Base-by-base conservation (phyloP, 2,329 filamentous ascomycete genomes). In the Hypoxylon sp. region DNA sequence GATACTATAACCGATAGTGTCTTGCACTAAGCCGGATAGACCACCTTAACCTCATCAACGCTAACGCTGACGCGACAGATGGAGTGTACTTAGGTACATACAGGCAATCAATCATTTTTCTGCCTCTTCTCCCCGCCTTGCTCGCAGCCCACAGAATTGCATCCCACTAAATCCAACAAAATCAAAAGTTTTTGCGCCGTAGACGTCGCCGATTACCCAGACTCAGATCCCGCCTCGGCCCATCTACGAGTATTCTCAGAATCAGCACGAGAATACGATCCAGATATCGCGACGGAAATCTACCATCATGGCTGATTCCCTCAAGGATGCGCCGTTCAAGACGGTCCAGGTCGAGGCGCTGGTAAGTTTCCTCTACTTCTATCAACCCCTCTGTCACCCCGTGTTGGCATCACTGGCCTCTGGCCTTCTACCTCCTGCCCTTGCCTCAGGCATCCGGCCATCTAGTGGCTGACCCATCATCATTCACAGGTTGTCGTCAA, bases 291-390 rank as follows among this genome's bases (percentile, higher is more conserved):
- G 17, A 13, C 20, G 17, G n/a, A 18, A 21, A 26, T 52, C 68
- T 67, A 68, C 66, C 70, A 84, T 73, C 67, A 87, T 88, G 85
- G 83, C 79, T 68, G 85, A 88, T 66, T 72, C 76, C 70, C 69
- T 74, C 62, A 89, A 87, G 80, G 88, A 91, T 75, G 78, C 79
- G 75, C 86, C 90, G 76, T 84, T 96, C 78, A 90, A 88, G 83
- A 85, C 91, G 78, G 91, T 97, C 71, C 92, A 96, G 82, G 89
- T 98, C 74, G 93, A 97, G 83, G 92, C 94, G 72, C 83, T 98
- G 83, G 94, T 96, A 84, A 75, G 88, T 78, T 65, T 56, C 17
- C 63, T 60, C 58, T 60, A 72, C 58, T 56, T 63, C 58, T 60
- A 26, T 35, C 45, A 68, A 58, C 65, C 65, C 66, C 59, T 67